A percentile compares a stretch with the other conserved stretches of the same genome.
These are phyloP conservation scores for Polyplosphaeria fusca DNA, from an alignment of 495 filamentous ascomycete species.

Conservation along the genomic window DNA sequence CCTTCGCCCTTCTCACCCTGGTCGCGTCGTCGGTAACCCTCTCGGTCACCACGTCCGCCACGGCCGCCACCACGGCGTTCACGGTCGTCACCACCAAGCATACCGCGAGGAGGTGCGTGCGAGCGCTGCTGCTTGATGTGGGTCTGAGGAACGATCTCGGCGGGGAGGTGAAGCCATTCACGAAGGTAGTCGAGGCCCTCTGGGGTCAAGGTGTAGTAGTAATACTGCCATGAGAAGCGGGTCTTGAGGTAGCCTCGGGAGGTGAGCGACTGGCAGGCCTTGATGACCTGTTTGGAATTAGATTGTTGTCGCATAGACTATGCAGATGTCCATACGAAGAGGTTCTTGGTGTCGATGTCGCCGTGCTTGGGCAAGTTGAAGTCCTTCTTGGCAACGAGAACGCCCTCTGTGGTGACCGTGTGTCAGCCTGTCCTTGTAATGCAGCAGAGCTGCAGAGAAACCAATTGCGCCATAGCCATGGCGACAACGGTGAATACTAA, in stretches of 20 bases:
- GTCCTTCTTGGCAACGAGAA: conserved; percentile 98
- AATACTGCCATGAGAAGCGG: conserved; percentile 99
- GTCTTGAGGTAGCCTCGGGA: conserved; percentile 99
- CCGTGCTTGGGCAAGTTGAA: conserved; percentile 89
- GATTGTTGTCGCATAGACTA: too few species aligned
- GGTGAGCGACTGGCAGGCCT: conserved; percentile 93
- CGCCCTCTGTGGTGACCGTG: conserved; percentile 67
- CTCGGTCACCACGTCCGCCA: conserved; percentile 77
- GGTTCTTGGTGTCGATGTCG: conserved; percentile 98
- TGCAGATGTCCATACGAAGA: conserved; percentile 95
- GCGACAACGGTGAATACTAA: conserved; percentile 47
- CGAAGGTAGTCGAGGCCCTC: conserved; percentile 99
- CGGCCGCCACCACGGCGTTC: conserved; percentile 69
- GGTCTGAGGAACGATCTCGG: conserved; percentile 98
- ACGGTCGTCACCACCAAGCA: conserved; percentile 91
- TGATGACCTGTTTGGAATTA: too few species aligned
- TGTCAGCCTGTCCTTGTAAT: conserved; percentile 36
- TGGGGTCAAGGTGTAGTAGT: conserved; percentile 99
- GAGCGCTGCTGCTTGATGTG: conserved; percentile 99
- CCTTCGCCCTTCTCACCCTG: conserved; percentile 91
- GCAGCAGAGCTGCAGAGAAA: conserved; percentile 25
- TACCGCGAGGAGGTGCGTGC: conserved; percentile 94
- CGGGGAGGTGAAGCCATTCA: conserved; percentile 99
- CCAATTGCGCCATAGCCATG: conserved; percentile 33
- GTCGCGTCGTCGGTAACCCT: conserved; percentile 74